A percentile compares a stretch with the other conserved stretches of the same genome.
These are phyloP conservation scores for Puccinia coronata DNA, from an alignment of 1,284 basidiomycete genomes.

Conservation along the genomic window DNA sequence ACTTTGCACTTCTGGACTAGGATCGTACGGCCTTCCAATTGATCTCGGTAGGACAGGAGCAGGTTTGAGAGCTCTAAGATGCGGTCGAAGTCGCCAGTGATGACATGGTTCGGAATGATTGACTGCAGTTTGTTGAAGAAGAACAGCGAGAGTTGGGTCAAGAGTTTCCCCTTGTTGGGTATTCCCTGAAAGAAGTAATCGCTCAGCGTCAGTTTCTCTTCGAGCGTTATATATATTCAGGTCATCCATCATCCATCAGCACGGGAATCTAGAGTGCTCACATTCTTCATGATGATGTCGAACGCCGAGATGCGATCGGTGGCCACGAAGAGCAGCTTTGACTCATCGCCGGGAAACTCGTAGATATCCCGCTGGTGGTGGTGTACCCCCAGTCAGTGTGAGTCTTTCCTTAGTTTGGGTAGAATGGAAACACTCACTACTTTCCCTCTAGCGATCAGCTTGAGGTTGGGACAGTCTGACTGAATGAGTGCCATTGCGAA, in stretches of 20 bases:
- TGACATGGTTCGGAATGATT: constrained; percentile 80
- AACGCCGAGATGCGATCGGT: constrained; percentile 95
- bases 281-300: constrained; percentile 90
- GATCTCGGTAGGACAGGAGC: constrained; percentile 59
- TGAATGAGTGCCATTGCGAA: background rate
- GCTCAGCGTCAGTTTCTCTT: too few relatives aligned
- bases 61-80: constrained; percentile 52
- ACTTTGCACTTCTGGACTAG: constrained; percentile 87
- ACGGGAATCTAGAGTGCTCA: constrained; percentile 58
- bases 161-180: constrained; percentile 84
- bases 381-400: background rate
- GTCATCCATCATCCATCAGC: too few relatives aligned
- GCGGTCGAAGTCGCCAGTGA: constrained; percentile 64
- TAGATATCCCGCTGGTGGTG: constrained; percentile 73
- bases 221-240: too few relatives aligned
- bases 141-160: constrained; percentile 87
- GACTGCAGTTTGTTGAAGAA: constrained; percentile 82
- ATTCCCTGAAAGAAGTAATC: too few relatives aligned
- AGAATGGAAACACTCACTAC: constrained; percentile 62
- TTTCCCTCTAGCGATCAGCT: constrained; percentile 79
- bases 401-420: too few relatives aligned
- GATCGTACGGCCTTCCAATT: constrained; percentile 83
- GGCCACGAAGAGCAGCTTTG: constrained; percentile 83
- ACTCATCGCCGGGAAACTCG: constrained; percentile 66
- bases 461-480: constrained; percentile 62